Evolutionary conservation across 768 basidiomycete species (phyloP).

Genomic region (Lentinula sp.): DNA sequence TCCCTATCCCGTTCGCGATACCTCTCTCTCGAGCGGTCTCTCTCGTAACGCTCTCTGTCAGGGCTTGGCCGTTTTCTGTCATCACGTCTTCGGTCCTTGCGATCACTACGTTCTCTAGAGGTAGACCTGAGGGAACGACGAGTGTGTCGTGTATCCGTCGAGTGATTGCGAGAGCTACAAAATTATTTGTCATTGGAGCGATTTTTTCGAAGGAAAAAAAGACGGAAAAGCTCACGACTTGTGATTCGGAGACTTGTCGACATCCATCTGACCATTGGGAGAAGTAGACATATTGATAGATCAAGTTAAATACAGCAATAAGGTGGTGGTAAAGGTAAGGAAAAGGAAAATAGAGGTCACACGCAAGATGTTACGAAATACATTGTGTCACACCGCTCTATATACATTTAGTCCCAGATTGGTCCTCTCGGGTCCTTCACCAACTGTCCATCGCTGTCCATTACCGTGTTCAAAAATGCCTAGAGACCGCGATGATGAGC

Average conservation of each 20-base stretch:
- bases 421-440: neutral
- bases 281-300: conserved; percentile 20
- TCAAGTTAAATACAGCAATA: neutral
- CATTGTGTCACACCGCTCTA: neutral
- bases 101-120: conserved; percentile 55
- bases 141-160: conserved; percentile 71
- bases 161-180: conserved; percentile 62
- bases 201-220: neutral
- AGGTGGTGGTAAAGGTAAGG: neutral
- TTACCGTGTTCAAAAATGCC: neutral
- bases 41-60: conserved; percentile 55
- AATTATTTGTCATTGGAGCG: conserved; percentile 6
- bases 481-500: neutral
- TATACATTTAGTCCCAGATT: too few species aligned
- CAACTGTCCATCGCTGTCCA: neutral
- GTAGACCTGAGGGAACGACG: conserved; percentile 66
- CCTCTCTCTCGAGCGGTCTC: conserved; percentile 52
- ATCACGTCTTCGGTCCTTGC: conserved; percentile 47
- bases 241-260: conserved; percentile 53
- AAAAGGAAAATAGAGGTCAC: neutral
- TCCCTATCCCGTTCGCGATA: conserved; percentile 42
- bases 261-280: conserved; percentile 53
- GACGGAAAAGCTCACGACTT: conserved; percentile 45
- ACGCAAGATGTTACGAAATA: neutral
- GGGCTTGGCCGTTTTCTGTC: conserved; percentile 58